Evolutionary conservation across 495 filamentous ascomycete species (phyloP).

Genomic region (Glonium stellatum): DNA sequence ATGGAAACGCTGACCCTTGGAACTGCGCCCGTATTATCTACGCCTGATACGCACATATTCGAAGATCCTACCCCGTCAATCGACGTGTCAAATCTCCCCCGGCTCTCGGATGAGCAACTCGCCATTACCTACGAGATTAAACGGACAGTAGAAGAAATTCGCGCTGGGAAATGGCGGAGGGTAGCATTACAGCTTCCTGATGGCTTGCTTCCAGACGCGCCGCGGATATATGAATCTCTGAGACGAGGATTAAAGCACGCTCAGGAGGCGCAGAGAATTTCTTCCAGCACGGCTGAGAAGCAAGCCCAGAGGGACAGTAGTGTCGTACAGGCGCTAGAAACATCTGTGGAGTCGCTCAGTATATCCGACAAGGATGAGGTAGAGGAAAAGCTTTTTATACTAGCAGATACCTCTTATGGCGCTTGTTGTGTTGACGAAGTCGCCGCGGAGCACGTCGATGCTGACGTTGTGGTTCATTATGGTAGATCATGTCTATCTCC

Average conservation of each 20-base stretch:
- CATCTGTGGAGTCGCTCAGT: slow-evolving; percentile 4
- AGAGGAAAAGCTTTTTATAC: slow-evolving; percentile 63
- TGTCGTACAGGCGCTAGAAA: background rate
- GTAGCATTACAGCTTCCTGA: slow-evolving; percentile 95
- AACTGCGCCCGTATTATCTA: slow-evolving; percentile 72
- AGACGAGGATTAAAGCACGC: slow-evolving; percentile 48
- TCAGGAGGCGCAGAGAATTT: slow-evolving; percentile 5
- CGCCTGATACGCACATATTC: slow-evolving; percentile 74
- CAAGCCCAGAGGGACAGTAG: background rate
- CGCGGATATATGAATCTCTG: slow-evolving; percentile 67
- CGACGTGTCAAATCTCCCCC: slow-evolving; percentile 15
- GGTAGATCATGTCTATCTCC: slow-evolving; percentile 88
- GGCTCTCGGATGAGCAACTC: slow-evolving; percentile 63
- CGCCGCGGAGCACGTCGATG: slow-evolving; percentile 86
- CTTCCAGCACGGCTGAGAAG: background rate
- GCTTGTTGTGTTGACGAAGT: slow-evolving; percentile 97
- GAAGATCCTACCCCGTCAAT: slow-evolving; percentile 48
- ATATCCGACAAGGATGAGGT: slow-evolving; percentile 22
- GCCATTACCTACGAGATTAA: slow-evolving; percentile 77
- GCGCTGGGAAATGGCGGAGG: slow-evolving; percentile 58
- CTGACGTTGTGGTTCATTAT: slow-evolving; percentile 91
- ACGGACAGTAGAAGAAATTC: slow-evolving; percentile 69
- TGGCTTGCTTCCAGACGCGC: slow-evolving; percentile 77
- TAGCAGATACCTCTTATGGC: slow-evolving; percentile 95
- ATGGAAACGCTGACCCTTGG: slow-evolving; percentile 17